Evolutionary conservation across 2,329 filamentous ascomycete species (phyloP), one percentile per base, ranked within the genome.

Genomic region (Penicillium sp.): DNA sequence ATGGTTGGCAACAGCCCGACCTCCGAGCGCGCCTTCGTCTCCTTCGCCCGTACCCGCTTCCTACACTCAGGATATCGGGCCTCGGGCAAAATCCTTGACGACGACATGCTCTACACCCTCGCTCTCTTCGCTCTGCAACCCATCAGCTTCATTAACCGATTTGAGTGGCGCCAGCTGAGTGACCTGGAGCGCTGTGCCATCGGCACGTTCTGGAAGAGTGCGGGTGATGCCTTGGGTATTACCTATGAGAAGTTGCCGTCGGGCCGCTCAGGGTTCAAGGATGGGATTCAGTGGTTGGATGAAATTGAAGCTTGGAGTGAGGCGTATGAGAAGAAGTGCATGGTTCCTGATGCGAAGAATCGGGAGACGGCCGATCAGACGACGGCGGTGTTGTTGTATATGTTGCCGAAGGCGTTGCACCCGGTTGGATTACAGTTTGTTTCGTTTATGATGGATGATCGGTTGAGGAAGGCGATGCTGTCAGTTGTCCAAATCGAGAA

Each of bases 201-300:
- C 33, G 87, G 85, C 16, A 87, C 85, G 0, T 86, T 90, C 69
- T 93, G 89, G 89, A 90, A 90, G 74, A 81, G 82, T 55, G 76
- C 91, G 16, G 90, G 89, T 14, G 87, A 92, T 67, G 84, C 85
- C 55, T 89, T 93, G 85, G 83, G 81, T 0, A 89, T 93, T 58
- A 75, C 77, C 3, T 85, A 79, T 52, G 74, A 76, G 1, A 70
- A 63, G 1, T 74, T 87, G n/a, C 79, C 79, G 0, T 81, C 79
- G 0, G 68, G 65, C 1, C 64, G 69, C 37, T 68, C 66, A 0
- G 80, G 79, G 0, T 85, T 81, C 66, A 70, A 72, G 4, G 82
- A 85, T 65, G 83, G 84, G 0, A 67, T 85, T 22, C 77, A 84
- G 4, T 87, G 82, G 79, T 72, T 82, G 3, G 78, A 84, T 2